Base-by-base conservation (phyloP, 2,329 filamentous ascomycete species). In the Fulvia fulva region DNA sequence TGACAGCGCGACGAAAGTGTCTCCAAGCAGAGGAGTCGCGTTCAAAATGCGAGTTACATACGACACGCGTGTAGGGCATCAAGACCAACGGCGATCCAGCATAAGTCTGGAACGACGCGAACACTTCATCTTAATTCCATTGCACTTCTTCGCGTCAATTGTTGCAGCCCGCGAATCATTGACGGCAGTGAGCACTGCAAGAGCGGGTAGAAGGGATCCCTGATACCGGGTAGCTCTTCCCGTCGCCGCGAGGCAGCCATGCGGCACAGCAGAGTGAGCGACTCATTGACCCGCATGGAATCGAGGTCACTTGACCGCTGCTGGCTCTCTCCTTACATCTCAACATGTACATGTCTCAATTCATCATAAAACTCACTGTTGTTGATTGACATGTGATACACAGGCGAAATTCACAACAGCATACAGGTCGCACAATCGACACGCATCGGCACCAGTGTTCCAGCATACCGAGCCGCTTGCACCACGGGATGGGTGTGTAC, bases 231-330 rank as follows among this genome's bases (percentile, higher is more conserved):
- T 19, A 16, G 25, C 14, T 25, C 7, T n/a, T 41, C 37, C 37
- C 37, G 37, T 3, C 16, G 19, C 37, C 37, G 37, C 23, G 47
- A 25, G 44, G 46, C 54, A 56, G 54, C 46, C 46, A 32, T 51
- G 54, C 54, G 46, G 46, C 54, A 50, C 54, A 51, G 54, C 12
- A 6, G 30, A 34, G 30, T 34, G 14, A 41, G 14, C 14, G 37
- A n/a, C 16, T 41, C 14, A 7, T 50, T 16, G 16, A 46, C 37
- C 16, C 37, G 37, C 37, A 41, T 14, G 16, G 8, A n/a, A 7
- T 41, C 19, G n/a, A 3, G 37, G 37, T 41, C 37, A 41, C 37
- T 19, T 50, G 46, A 26, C 46, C 28, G 28, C 28, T 50, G n/a
- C 25, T 11, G n/a, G n/a, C 8, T 22, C 25, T 21, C 14, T 5